Conservation (phyloP, 2,329 filamentous ascomycete species). For the Aspergillus hiratsukae region DNA sequence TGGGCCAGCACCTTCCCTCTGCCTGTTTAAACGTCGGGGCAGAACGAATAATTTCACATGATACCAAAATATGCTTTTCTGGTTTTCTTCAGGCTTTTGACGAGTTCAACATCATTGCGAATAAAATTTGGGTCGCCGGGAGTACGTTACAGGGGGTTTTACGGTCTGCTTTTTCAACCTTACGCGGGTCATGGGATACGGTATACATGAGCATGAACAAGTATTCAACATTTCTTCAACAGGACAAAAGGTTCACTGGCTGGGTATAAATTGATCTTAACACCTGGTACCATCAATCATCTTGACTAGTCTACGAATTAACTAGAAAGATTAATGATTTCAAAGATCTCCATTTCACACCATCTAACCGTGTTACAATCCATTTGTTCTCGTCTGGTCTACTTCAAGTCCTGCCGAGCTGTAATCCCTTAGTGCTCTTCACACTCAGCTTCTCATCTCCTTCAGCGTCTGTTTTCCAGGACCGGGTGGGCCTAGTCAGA, state of each 20-base stretch:
- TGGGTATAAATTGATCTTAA: not conserved
- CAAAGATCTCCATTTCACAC: slow-evolving; percentile 8
- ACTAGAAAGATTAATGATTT: slow-evolving; percentile 16
- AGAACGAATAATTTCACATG: slow-evolving; percentile 12
- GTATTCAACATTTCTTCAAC: slow-evolving; percentile 10
- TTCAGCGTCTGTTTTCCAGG: not conserved
- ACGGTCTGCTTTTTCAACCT: slow-evolving; percentile 40
- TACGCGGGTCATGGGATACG: slow-evolving; percentile 34
- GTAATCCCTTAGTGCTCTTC: too few relatives aligned
- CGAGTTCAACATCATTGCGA: slow-evolving; percentile 37
- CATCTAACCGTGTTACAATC: slow-evolving; percentile 3
- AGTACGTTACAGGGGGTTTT: slow-evolving; percentile 34
- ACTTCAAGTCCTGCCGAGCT: too few relatives aligned
- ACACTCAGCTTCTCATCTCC: not conserved
- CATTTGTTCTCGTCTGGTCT: too few relatives aligned
- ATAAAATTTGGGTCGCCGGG: slow-evolving; percentile 24
- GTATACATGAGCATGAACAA: slow-evolving; percentile 22
- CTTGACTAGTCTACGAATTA: not conserved
- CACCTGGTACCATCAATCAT: not conserved
- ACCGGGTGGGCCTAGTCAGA: too few relatives aligned
- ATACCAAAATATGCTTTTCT: slow-evolving; percentile 15
- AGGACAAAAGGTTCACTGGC: slow-evolving; percentile 9
- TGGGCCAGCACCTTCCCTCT: slow-evolving; percentile 93
- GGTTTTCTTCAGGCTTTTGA: slow-evolving; percentile 6
- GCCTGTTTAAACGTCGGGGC: slow-evolving; percentile 47